Evolutionary conservation across 2,329 filamentous ascomycete species (phyloP).

Genomic region (Ceratocystis cacaofunesta): DNA sequence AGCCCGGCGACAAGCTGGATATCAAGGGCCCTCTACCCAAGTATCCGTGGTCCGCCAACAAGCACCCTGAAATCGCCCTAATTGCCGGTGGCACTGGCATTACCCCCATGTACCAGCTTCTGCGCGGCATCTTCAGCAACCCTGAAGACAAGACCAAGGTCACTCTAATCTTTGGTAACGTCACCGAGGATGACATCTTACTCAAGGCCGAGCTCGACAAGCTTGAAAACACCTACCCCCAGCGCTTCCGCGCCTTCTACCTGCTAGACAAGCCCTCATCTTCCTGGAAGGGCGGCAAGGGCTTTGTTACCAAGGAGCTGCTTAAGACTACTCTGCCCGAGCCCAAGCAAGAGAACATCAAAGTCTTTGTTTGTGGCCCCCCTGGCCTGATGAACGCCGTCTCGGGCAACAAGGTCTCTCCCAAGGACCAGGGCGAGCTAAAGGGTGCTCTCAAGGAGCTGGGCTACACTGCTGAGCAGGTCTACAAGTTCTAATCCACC

Average conservation of each 20-base stretch:
- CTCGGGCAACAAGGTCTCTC: conserved; percentile 77
- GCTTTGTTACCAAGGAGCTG: conserved; percentile 77
- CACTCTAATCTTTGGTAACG: conserved; percentile 84
- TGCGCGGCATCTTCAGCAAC: conserved; percentile 86
- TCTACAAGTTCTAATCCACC: conserved; percentile 68
- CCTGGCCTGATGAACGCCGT: conserved; percentile 88
- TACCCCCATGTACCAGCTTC: conserved; percentile 94
- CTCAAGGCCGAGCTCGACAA: conserved; percentile 71
- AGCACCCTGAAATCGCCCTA: conserved; percentile 76
- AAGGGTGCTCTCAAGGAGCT: conserved; percentile 68
- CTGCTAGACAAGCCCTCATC: conserved; percentile 72
- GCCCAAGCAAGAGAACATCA: conserved; percentile 82
- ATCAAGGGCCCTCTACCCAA: conserved; percentile 95
- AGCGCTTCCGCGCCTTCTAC: conserved; percentile 92
- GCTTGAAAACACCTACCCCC: conserved; percentile 88
- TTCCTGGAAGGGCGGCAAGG: conserved; percentile 61
- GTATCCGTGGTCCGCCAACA: conserved; percentile 79
- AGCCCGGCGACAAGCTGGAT: conserved; percentile 65
- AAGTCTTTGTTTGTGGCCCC: conserved; percentile 91
- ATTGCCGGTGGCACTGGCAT: conserved; percentile 95
- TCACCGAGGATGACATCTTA: conserved; percentile 79
- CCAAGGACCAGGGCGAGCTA: conserved; percentile 88
- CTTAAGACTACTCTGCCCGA: conserved; percentile 90
- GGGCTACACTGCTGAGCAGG: conserved; percentile 57
- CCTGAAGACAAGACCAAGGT: conserved; percentile 95